Evolutionary conservation across 148 eudicot genomes (phyloP).

Genomic region (Dysphania ambrosioides): DNA sequence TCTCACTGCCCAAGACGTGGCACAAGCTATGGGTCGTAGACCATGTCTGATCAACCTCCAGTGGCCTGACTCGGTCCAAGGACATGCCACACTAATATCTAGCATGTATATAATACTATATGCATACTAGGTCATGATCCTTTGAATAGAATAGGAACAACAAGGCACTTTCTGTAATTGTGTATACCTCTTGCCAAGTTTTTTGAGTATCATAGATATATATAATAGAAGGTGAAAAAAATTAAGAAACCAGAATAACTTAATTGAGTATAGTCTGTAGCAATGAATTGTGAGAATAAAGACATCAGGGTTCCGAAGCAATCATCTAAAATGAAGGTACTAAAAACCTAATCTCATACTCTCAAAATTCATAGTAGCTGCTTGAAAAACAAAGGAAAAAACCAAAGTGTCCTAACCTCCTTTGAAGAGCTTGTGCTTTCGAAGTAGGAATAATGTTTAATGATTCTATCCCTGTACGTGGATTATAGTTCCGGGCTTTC

Average conservation of each 20-base stretch:
- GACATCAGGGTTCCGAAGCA: neutral
- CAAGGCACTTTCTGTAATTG: too few relatives aligned
- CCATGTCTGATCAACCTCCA: too few relatives aligned
- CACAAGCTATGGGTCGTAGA: too few relatives aligned
- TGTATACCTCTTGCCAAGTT: too few relatives aligned
- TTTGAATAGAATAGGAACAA: neutral
- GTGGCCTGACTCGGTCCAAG: too few relatives aligned
- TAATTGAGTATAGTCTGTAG: neutral
- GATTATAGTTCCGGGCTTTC: slow-evolving; percentile 74
- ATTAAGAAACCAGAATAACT: neutral
- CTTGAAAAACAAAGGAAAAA: neutral
- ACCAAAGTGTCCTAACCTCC: slow-evolving; percentile 54
- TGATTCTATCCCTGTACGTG: slow-evolving; percentile 75
- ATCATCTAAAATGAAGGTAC: neutral
- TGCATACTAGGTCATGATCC: neutral
- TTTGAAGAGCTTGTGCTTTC: slow-evolving; percentile 94
- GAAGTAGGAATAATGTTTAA: slow-evolving; percentile 75
- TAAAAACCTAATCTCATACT: neutral
- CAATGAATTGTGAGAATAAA: neutral
- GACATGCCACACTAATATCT: neutral
- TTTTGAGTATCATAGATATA: neutral
- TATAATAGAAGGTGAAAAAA: neutral
- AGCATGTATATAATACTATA: neutral
- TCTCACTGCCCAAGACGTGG: too few relatives aligned
- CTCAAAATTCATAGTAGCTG: neutral